Evolutionary conservation across 345 rosid genomes (phyloP).

Genomic region (Cardamine chenopodiifolia): DNA sequence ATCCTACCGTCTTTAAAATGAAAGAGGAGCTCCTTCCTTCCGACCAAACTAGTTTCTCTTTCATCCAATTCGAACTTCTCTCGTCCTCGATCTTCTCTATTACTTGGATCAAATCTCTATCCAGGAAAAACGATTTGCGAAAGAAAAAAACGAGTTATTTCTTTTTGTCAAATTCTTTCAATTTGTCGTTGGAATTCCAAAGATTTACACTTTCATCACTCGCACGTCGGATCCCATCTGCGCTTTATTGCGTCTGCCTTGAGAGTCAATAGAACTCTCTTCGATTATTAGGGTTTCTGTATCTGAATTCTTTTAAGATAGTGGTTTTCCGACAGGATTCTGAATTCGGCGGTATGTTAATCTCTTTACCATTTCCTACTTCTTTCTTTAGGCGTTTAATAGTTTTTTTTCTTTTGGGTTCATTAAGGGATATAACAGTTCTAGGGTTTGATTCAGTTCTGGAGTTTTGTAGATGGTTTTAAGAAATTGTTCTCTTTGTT

Average conservation of each 20-base stretch:
- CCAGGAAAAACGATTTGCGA: background rate
- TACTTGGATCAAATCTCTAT: slow-evolving; percentile 8
- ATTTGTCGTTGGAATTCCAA: background rate
- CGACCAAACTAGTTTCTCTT: slow-evolving; percentile 34
- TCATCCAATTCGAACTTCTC: slow-evolving; percentile 12
- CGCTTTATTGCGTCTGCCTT: background rate
- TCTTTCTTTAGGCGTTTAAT: background rate
- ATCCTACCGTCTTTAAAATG: background rate
- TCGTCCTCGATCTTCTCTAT: slow-evolving; percentile 10
- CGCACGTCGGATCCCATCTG: slow-evolving; percentile 20
- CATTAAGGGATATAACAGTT: slow-evolving; percentile 19
- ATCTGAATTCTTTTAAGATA: background rate
- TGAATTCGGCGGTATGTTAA: slow-evolving; percentile 21
- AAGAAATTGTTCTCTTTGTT: background rate
- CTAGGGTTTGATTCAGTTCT: slow-evolving; percentile 19
- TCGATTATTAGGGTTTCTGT: background rate
- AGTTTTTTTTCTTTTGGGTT: background rate
- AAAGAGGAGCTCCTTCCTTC: slow-evolving; percentile 19
- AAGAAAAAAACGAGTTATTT: background rate
- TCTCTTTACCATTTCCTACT: background rate
- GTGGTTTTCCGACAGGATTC: background rate
- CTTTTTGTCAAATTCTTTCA: background rate
- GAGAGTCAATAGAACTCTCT: slow-evolving; percentile 5
- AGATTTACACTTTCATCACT: slow-evolving; percentile 4
- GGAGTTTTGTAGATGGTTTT: background rate